Evolutionary conservation across 2,329 filamentous ascomycete genomes (phyloP).

Genomic region (Fusarium poae): DNA sequence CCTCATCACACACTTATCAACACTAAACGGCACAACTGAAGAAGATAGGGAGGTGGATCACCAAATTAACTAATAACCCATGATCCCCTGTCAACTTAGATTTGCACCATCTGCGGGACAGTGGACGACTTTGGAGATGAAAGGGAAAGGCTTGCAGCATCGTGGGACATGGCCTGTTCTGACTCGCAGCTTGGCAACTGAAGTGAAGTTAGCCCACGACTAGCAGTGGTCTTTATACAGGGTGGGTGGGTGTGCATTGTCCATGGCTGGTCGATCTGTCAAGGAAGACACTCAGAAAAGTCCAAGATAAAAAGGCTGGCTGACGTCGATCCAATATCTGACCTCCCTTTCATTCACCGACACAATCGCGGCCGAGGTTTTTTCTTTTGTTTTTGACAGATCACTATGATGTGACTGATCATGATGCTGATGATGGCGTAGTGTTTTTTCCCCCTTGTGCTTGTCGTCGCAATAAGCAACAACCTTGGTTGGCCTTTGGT

Average conservation of each 20-base stretch:
- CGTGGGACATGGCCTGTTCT: slow-evolving; percentile 21
- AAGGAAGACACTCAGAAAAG: background rate
- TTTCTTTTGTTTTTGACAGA: background rate
- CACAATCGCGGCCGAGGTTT: background rate
- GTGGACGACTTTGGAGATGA: slow-evolving; percentile 23
- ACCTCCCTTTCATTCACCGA: slow-evolving; percentile 11
- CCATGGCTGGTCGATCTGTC: slow-evolving; percentile 4
- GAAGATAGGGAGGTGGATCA: slow-evolving; percentile 35
- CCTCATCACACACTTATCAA: background rate
- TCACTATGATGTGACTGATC: background rate
- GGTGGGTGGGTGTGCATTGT: background rate
- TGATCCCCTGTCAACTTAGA: slow-evolving; percentile 24
- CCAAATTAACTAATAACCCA: slow-evolving; percentile 38
- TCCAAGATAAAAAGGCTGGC: slow-evolving; percentile 17
- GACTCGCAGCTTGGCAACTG: slow-evolving; percentile 35
- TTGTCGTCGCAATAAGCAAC: slow-evolving; percentile 35
- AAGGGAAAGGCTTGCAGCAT: slow-evolving; percentile 14
- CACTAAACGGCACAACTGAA: slow-evolving; percentile 14
- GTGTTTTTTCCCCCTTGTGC: slow-evolving; percentile 9
- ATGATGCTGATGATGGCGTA: slow-evolving; percentile 6
- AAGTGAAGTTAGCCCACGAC: background rate
- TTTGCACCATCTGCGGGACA: slow-evolving; percentile 31
- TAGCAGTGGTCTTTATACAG: background rate
- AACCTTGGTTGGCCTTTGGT: slow-evolving; percentile 28
- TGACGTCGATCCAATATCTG: background rate